Evolutionary conservation across 2,329 filamentous ascomycete species (phyloP), one percentile per base, ranked within the genome.

Genomic region (Thelonectria rubi): DNA sequence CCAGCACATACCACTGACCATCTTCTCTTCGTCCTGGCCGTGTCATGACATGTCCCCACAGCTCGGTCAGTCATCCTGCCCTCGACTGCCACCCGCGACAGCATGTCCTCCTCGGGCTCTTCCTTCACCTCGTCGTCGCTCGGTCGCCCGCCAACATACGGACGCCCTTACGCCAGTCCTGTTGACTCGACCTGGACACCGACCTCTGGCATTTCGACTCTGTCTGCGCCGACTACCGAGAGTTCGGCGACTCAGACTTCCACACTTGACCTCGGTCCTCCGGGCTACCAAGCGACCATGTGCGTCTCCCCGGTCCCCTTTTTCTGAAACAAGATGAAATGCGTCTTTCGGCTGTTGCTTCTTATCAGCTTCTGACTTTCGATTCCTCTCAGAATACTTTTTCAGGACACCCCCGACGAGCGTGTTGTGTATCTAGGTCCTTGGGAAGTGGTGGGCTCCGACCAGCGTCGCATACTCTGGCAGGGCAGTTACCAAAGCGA

Each of bases 231-330:
- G 17, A 82, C 81, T 57, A 77, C 72, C 48, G 73, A 73, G 60
- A 70, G 65, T 56, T 75, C 75, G 48, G 66, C 61, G 74, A 78
- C 66, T 75, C 76, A 60, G 73, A 79, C 64, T 74, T 82, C 56
- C 74, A 75, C 81, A 37, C 77, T 84, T 43, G 82, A 85, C 67
- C 76, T 85, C 47, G 82, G 82, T 4, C 82, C 82, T 54, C 82
- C 82, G 34, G 82, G 82, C 53, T 85, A 82, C 65, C 80, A 83
- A 76, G 82, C 82, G 70, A 84, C 82, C 69, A 84, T 84, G 82
- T 84, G 79, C 60, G 70, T 66, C 21, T 60, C 50, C 45, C 24
- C 39, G 30, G 34, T 18, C 39, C 57, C 58, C 46, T 58, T 42
- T 12, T 20, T 37, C 17, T 40, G 32, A 21, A 37, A 34, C 51